phyloP scores from a whole-genome alignment of 31 red algal species.

The Asparagopsis taxiformis region DNA sequence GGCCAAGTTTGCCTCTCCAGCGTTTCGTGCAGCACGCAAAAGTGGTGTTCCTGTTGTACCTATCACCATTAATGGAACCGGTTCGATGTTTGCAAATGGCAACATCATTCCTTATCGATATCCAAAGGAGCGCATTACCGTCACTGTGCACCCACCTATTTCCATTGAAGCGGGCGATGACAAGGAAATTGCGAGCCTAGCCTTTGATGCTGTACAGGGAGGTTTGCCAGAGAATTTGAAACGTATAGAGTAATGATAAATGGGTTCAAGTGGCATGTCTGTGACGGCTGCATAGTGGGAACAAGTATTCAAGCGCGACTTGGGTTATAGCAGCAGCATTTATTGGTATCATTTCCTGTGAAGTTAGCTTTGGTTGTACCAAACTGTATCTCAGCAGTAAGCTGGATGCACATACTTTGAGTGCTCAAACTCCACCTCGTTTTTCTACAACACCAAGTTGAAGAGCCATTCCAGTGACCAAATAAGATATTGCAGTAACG shows the following conservation, averaged over 20 bases:
- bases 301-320: no score
- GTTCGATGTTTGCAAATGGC: constrained; percentile 7
- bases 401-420: no score
- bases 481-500: no score
- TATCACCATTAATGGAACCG: constrained; percentile 40
- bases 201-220: constrained; percentile 10
- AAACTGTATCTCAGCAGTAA: no score
- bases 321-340: no score
- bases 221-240: constrained; percentile 5
- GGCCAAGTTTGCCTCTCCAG: constrained; percentile 5
- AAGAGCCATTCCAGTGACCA: no score
- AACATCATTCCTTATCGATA: constrained; percentile 4
- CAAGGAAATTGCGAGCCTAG: constrained; percentile 22
- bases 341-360: no score
- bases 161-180: constrained; percentile 3
- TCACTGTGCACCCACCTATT: constrained; percentile 34
- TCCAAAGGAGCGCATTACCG: constrained; percentile 18
- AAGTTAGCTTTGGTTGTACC: no score
- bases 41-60: constrained; percentile 34
- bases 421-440: no score
- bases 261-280: no score
- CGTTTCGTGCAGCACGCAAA: constrained; percentile 34
- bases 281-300: no score
- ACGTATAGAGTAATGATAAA: background rate
- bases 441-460: no score